phyloP scores from a whole-genome alignment of 2,329 filamentous ascomycete species.

The Fusarium tricinctum region DNA sequence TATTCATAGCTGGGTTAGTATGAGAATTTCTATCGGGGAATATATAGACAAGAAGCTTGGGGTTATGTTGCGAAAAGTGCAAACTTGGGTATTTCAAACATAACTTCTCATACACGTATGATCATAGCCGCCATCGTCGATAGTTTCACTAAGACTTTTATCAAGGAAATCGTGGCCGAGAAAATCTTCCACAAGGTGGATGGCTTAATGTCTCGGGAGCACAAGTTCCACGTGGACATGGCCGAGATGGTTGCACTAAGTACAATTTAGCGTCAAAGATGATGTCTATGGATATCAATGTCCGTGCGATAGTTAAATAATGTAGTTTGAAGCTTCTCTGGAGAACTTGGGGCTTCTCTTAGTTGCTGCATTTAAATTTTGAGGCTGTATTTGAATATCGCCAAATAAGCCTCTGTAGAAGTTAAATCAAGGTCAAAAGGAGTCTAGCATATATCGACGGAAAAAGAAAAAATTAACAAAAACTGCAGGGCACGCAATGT shows the following conservation, averaged over 20 bases:
- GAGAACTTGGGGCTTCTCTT: background rate
- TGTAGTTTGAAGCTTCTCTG: background rate
- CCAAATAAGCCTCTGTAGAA: background rate
- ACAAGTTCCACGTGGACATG: constrained; percentile 41
- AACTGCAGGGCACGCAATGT: background rate
- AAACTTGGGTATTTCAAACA: no score
- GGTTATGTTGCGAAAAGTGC: no score
- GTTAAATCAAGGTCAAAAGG: background rate
- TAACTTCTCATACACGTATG: no score
- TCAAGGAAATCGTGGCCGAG: background rate
- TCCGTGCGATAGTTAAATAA: background rate
- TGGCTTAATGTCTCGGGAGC: constrained; percentile 24
- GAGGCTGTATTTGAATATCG: background rate
- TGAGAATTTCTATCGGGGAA: no score
- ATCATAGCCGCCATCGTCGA: no score
- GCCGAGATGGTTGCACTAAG: constrained; percentile 30
- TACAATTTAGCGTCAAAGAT: constrained; percentile 11
- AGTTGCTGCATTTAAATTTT: background rate
- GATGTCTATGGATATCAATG: background rate
- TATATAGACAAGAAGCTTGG: no score
- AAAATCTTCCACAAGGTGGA: constrained; percentile 1
- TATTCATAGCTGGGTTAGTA: no score
- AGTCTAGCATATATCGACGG: background rate
- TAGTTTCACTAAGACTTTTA: background rate
- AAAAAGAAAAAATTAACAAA: constrained; percentile 1